Percentiles rank a stretch among this genome's conserved stretches.
Evolutionary conservation across 352 stramenopile species (phyloP).

Genomic region (Globisporangium recalcitrans): DNA sequence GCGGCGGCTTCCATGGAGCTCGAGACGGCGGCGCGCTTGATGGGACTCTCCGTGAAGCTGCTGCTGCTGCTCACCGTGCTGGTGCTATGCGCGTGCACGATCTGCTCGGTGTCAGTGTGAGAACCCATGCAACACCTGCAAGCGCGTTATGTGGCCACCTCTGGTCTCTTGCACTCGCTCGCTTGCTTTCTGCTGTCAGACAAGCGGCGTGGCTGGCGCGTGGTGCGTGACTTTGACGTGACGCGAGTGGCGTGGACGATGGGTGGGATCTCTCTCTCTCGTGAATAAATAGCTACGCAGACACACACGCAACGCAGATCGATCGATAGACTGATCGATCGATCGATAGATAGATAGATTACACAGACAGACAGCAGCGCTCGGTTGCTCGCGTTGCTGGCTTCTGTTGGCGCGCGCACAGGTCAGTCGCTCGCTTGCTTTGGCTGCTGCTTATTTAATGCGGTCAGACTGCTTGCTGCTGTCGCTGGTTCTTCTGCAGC

Average conservation of each 20-base stretch:
- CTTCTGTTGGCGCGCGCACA: too few relatives aligned
- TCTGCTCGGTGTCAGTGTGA: constrained; percentile 11
- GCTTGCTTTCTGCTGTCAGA: background rate
- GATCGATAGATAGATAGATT: too few relatives aligned
- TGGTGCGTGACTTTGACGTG: background rate
- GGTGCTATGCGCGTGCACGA: constrained; percentile 12
- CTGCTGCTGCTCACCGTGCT: constrained; percentile 16
- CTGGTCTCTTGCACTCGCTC: background rate
- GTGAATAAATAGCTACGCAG: background rate
- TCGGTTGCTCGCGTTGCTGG: too few relatives aligned
- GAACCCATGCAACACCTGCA: constrained; percentile 12
- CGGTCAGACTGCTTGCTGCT: background rate
- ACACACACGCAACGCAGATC: background rate
- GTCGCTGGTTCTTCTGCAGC: constrained; percentile 4
- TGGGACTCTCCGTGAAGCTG: constrained; percentile 18
- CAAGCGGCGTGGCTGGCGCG: background rate
- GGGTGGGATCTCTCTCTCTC: background rate
- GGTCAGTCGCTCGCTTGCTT: background rate
- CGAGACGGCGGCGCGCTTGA: constrained; percentile 10
- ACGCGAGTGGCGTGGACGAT: background rate
- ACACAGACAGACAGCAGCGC: too few relatives aligned
- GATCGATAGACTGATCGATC: too few relatives aligned
- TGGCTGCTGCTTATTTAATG: background rate
- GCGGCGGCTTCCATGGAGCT: constrained; percentile 43
- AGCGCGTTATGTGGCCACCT: background rate